Evolutionary conservation across 2,329 filamentous ascomycete species (phyloP).

Genomic region (Botrytis cinerea): DNA sequence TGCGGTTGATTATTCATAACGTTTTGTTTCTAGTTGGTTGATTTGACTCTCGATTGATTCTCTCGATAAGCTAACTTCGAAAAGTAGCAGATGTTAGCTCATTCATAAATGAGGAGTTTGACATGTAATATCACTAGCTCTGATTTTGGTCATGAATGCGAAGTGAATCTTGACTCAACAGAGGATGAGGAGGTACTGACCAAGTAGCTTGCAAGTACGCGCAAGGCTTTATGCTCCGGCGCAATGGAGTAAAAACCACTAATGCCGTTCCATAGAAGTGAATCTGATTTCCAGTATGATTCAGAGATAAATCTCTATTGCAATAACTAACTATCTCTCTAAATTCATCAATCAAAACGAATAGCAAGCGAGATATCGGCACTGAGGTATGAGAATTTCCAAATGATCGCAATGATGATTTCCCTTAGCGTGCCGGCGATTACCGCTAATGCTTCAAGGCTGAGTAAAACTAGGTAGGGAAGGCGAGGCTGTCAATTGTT

Average conservation of each 20-base stretch:
- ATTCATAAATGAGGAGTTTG: neutral
- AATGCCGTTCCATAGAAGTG: conserved; percentile 24
- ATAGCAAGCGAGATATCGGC: conserved; percentile 1
- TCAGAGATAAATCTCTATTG: neutral
- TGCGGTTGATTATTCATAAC: conserved; percentile 41
- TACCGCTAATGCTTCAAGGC: conserved; percentile 18
- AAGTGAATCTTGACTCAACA: neutral
- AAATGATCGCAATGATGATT: conserved; percentile 26
- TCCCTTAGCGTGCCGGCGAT: conserved; percentile 23
- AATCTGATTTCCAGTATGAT: conserved; percentile 15
- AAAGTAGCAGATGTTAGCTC: neutral
- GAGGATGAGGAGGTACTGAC: conserved; percentile 17
- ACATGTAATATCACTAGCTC: neutral
- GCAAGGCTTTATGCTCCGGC: conserved; percentile 26
- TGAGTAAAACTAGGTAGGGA: neutral
- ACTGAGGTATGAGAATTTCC: conserved; percentile 22
- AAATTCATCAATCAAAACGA: neutral
- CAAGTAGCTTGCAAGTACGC: conserved; percentile 22
- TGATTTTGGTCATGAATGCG: conserved; percentile 1
- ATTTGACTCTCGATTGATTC: conserved; percentile 1
- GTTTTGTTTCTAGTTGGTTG: neutral
- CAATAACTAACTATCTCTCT: neutral
- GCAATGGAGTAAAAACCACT: conserved; percentile 23
- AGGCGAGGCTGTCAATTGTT: conserved; percentile 8
- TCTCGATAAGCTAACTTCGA: neutral